phyloP scores from a whole-genome alignment of 1,284 basidiomycete species.

The Polyporus tsugae region DNA sequence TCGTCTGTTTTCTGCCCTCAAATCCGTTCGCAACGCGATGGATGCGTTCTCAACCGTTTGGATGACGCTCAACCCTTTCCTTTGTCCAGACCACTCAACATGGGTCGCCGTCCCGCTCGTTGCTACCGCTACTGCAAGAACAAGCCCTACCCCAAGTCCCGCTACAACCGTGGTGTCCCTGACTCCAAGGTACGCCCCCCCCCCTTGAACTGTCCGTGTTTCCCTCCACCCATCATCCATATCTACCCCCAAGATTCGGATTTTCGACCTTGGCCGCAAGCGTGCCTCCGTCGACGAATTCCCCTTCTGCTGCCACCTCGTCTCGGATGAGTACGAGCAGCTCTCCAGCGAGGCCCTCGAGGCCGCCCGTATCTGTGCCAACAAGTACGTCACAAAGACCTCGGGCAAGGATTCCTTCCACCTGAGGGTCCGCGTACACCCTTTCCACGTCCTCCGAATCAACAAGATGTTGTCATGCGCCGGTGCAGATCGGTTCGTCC shows the following conservation, averaged over 20 bases:
- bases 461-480: conserved; percentile 99
- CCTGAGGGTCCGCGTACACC: conserved; percentile 96
- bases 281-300: conserved; percentile 97
- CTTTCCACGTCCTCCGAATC: conserved; percentile 99
- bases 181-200: conserved; percentile 79
- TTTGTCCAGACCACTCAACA: conserved; percentile 44
- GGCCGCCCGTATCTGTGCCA: conserved; percentile 98
- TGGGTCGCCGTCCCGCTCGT: conserved; percentile 96
- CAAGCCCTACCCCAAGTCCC: conserved; percentile 94
- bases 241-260: conserved; percentile 71
- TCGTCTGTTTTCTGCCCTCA: conserved; percentile 21
- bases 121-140: conserved; percentile 99
- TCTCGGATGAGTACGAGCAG: conserved; percentile 99
- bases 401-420: conserved; percentile 99
- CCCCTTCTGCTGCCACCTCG: conserved; percentile 95
- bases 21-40: conserved; percentile 34
- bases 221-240: too few relatives aligned
- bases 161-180: conserved; percentile 99
- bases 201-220: too few relatives aligned
- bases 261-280: conserved; percentile 96
- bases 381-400: conserved; percentile 99
- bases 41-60: conserved; percentile 33
- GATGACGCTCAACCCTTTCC: conserved; percentile 41
- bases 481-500: conserved; percentile 89
- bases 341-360: conserved; percentile 96